A percentile compares a stretch with the other conserved stretches of the same genome.
These are phyloP conservation scores for Quercus bicolor DNA, from an alignment of 306 rosid species.

Conservation along the genomic window DNA sequence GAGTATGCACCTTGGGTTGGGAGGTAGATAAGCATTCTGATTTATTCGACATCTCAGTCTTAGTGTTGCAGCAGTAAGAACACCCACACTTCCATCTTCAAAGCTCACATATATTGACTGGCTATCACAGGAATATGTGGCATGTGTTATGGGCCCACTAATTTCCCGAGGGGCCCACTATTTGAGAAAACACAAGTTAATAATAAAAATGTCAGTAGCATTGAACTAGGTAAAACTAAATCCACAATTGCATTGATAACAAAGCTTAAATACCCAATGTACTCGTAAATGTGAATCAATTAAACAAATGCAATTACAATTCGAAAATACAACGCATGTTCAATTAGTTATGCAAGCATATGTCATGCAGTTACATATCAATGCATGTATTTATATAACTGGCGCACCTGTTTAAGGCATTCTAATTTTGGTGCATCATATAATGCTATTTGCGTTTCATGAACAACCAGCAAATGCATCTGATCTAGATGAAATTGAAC, in stretches of 20 bases:
- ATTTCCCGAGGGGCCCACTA: slow-evolving; percentile 77
- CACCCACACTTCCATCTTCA: slow-evolving; percentile 87
- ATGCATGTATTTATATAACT: background rate
- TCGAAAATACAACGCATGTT: background rate
- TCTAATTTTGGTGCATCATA: slow-evolving; percentile 88
- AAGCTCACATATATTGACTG: slow-evolving; percentile 83
- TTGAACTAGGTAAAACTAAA: background rate
- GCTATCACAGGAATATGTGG: slow-evolving; percentile 91
- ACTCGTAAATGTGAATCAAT: background rate
- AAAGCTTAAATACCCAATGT: background rate
- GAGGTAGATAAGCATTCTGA: slow-evolving; percentile 73
- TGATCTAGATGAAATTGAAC: slow-evolving; percentile 94
- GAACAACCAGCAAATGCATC: slow-evolving; percentile 83
- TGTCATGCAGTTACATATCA: background rate
- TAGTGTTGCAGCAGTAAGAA: slow-evolving; percentile 79
- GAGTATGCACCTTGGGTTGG: slow-evolving; percentile 69
- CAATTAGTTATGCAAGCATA: too few species aligned
- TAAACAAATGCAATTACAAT: background rate
- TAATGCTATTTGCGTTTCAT: slow-evolving; percentile 95
- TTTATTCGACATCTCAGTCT: slow-evolving; percentile 85
- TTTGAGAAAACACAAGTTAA: slow-evolving; percentile 20
- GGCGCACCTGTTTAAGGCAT: slow-evolving; percentile 81
- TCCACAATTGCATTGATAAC: slow-evolving; percentile 7
- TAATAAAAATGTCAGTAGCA: slow-evolving; percentile 7
- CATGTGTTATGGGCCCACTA: slow-evolving; percentile 94